Evolutionary conservation across 2,329 filamentous ascomycete species (phyloP), one percentile per base, ranked within the genome.

Genomic region (Teratosphaeria zuluensis): DNA sequence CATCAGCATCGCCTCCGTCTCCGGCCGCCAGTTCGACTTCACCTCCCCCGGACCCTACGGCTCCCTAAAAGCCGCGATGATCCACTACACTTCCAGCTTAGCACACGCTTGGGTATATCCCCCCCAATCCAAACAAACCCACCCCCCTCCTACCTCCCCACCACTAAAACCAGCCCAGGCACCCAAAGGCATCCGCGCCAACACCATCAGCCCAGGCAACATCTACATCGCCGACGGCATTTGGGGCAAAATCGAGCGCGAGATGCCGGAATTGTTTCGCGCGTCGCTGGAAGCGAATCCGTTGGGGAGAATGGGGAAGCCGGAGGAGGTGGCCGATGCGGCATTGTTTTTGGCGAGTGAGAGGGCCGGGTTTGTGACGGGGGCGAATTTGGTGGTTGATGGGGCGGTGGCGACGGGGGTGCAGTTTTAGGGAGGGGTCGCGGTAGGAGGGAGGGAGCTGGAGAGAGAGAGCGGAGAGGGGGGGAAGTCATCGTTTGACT

Each of bases 241-340:
- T 6, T 74, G 70, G 71, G 72, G 70, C 0, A 53, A 65, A n/a
- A 66, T 77, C 57, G 69, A 75, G 63, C 61, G 63, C 38, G 81
- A 82, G 68, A 70, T 71, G 2, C 76, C 81, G 60, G 72, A 75
- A 55, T 59, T 79, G 60, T 63, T 82, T 38, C 74, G 78, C 59
- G 67, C 66, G 2, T 73, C 80, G 54, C 72, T 69, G 42, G 66
- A 64, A 19, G 63, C 70, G 56, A 78, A 70, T 61, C 80, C 80
- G 1, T 75, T 76, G 57, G 74, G 74, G 3, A 70, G 78, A 4
- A 71, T 81, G 60, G 80, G 78, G 0, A 72, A 72, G 60, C 77
- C 80, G 0, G 76, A 78, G 19, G 80, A 83, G 59, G 74, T 82
- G 48, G 80, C 80, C 0, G 73, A 74, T 55, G 71, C 74, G 1